A percentile compares a stretch with the other conserved stretches of the same genome.
phyloP scores from a whole-genome alignment of 202 grass and related monocot species.

The Setaria viridis region DNA sequence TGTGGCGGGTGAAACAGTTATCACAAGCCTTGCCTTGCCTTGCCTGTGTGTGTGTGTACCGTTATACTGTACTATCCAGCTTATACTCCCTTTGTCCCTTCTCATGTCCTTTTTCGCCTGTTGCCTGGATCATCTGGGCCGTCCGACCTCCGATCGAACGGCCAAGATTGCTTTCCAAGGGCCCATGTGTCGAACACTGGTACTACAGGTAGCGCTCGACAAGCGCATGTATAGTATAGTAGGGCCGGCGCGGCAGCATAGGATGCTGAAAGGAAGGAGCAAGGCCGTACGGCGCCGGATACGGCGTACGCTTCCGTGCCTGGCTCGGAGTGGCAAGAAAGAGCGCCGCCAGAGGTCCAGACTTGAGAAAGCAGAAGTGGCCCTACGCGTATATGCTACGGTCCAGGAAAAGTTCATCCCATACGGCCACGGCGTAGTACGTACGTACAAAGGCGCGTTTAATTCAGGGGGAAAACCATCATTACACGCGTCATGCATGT shows the following conservation, averaged over 20 bases:
- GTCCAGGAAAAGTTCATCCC: too few relatives aligned
- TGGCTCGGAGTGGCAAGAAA: not conserved
- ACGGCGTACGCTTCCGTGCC: not conserved
- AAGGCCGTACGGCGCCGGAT: not conserved
- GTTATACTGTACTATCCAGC: too few relatives aligned
- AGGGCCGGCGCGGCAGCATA: not conserved
- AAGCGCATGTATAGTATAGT: not conserved
- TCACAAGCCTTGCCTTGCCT: not conserved
- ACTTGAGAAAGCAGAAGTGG: not conserved
- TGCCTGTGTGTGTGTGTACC: too few relatives aligned
- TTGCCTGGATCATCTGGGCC: too few relatives aligned
- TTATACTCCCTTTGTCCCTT: too few relatives aligned
- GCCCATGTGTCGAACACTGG: too few relatives aligned
- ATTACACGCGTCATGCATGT: too few relatives aligned
- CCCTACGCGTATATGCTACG: not conserved
- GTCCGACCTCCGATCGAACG: too few relatives aligned
- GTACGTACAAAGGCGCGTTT: too few relatives aligned
- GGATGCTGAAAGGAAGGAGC: conserved; percentile 3
- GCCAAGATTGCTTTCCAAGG: too few relatives aligned
- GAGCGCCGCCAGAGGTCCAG: not conserved
- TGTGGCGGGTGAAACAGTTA: not conserved
- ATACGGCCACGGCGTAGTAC: too few relatives aligned
- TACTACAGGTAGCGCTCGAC: not conserved
- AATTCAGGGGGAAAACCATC: too few relatives aligned
- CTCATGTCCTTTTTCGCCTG: not conserved